phyloP scores from a whole-genome alignment of 2,329 filamentous ascomycete species.

The Trichoderma guizhouense region DNA sequence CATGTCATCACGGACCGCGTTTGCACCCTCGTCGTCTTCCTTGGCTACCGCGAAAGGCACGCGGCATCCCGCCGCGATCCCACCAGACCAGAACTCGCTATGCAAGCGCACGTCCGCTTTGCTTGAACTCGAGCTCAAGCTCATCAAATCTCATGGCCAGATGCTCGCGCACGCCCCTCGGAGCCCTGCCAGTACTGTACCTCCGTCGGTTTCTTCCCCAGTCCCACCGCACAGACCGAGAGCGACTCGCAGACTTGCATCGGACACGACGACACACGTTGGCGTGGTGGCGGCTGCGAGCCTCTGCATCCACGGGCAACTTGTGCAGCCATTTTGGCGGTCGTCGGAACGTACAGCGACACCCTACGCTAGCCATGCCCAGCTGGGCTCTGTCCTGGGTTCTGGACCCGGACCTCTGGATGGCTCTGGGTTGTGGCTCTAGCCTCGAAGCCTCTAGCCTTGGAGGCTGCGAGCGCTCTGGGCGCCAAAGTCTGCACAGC shows the following conservation, averaged over 20 bases:
- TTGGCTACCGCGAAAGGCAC: constrained; percentile 12
- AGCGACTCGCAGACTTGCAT: constrained; percentile 15
- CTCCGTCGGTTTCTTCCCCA: constrained; percentile 9
- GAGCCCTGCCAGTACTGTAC: neutral
- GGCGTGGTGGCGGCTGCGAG: constrained; percentile 12
- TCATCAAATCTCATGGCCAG: neutral
- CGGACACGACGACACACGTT: constrained; percentile 4
- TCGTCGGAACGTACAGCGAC: constrained; percentile 11
- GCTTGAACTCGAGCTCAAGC: neutral
- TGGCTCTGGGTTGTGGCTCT: constrained; percentile 6
- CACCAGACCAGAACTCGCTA: neutral
- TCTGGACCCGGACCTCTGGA: constrained; percentile 6
- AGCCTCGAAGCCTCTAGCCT: neutral
- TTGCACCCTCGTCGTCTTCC: neutral
- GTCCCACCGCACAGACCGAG: constrained; percentile 12
- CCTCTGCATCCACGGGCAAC: constrained; percentile 1
- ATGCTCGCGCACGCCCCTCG: neutral
- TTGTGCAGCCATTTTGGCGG: neutral
- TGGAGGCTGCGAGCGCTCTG: constrained; percentile 4
- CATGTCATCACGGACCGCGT: constrained; percentile 12
- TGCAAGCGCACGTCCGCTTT: neutral
- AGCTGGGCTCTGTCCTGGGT: constrained; percentile 14
- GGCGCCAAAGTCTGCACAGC: neutral
- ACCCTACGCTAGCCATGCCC: constrained; percentile 15
- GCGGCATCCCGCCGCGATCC: constrained; percentile 14